Evolutionary conservation across 2,329 filamentous ascomycete genomes (phyloP).

Genomic region (Curvularia lunata): DNA sequence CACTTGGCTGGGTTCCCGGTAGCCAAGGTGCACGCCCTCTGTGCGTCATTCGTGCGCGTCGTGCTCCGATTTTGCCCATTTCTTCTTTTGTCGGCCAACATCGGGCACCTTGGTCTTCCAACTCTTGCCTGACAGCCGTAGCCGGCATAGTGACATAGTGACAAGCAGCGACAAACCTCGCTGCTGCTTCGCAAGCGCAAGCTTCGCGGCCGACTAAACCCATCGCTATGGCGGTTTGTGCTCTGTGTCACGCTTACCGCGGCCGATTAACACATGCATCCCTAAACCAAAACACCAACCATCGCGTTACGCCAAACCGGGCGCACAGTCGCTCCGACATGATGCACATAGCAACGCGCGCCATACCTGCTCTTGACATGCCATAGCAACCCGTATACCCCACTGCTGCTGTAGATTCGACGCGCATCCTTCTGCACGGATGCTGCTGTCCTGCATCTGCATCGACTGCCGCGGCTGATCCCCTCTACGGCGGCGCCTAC

Average conservation of each 20-base stretch:
- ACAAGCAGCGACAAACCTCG: slow-evolving; percentile 23
- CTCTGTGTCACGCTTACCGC: slow-evolving; percentile 34
- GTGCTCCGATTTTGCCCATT: slow-evolving; percentile 7
- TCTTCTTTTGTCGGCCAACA: slow-evolving; percentile 18
- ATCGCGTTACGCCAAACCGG: slow-evolving; percentile 30
- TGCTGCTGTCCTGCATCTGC: slow-evolving; percentile 18
- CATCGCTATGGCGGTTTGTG: slow-evolving; percentile 28
- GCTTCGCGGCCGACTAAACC: background rate
- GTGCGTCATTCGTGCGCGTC: slow-evolving; percentile 23
- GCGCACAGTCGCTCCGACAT: slow-evolving; percentile 17
- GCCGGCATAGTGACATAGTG: slow-evolving; percentile 4
- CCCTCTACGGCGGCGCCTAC: slow-evolving; percentile 30
- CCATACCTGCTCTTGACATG: slow-evolving; percentile 16
- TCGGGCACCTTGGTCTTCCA: slow-evolving; percentile 25
- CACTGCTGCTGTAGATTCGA: slow-evolving; percentile 12
- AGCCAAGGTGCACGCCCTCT: slow-evolving; percentile 7
- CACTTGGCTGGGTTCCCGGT: slow-evolving; percentile 24
- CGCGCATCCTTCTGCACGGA: slow-evolving; percentile 8
- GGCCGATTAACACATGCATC: slow-evolving; percentile 33
- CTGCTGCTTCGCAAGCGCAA: background rate
- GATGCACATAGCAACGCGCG: slow-evolving; percentile 19
- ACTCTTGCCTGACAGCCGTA: slow-evolving; percentile 11
- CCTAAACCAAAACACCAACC: slow-evolving; percentile 23
- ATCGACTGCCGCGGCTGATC: slow-evolving; percentile 36
- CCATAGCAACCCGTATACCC: slow-evolving; percentile 15